These are phyloP conservation scores for Ensete ventricosum DNA, from an alignment of 176 grass and related monocot species.

Conservation along the genomic window DNA sequence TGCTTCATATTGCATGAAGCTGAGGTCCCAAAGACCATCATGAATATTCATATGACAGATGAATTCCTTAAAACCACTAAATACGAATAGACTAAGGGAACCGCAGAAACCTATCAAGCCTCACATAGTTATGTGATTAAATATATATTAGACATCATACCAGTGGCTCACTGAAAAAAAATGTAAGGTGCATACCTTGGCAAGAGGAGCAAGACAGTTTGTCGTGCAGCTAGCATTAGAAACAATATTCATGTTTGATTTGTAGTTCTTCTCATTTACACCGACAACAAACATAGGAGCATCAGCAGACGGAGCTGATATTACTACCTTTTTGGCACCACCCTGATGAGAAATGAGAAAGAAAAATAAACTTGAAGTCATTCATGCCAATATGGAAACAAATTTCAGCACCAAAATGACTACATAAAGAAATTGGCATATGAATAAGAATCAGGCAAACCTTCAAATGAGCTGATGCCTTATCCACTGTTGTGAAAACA, in stretches of 20 bases:
- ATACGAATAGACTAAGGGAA: background rate
- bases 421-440: background rate
- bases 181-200: constrained; percentile 44
- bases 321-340: constrained; percentile 95
- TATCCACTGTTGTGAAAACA: constrained; percentile 74
- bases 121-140: no score
- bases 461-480: constrained; percentile 88
- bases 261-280: constrained; percentile 79
- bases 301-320: constrained; percentile 93
- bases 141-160: no score
- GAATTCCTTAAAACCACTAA: background rate
- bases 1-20: background rate
- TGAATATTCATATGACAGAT: background rate
- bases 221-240: constrained; percentile 98
- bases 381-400: background rate
- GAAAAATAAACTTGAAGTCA: background rate
- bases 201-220: constrained; percentile 98
- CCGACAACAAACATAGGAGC: constrained; percentile 99
- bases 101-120: background rate
- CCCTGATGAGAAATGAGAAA: constrained; percentile 34
- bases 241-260: constrained; percentile 84
- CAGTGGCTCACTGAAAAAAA: no score
- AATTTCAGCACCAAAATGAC: background rate
- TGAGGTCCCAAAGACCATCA: background rate
- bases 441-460: constrained; percentile 24